phyloP scores from a whole-genome alignment of 2,329 filamentous ascomycete genomes.

The Periconia sp. region DNA sequence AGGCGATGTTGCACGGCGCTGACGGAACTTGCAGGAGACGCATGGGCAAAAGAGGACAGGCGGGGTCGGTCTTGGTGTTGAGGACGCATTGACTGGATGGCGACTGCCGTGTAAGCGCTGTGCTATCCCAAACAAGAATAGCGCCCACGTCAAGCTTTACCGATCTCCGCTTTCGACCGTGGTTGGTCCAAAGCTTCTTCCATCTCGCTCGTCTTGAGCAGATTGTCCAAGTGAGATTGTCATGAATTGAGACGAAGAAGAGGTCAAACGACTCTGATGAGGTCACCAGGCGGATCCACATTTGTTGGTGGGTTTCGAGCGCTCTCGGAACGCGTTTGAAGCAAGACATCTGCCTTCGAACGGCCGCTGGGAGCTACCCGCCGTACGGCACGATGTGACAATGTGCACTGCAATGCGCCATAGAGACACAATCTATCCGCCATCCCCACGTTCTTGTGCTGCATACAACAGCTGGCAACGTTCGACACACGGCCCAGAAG shows the following conservation, averaged over 20 bases:
- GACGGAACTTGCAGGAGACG: conserved; percentile 34
- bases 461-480: neutral
- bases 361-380: too few species aligned
- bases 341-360: neutral
- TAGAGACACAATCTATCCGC: too few species aligned
- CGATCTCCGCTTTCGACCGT: neutral
- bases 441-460: neutral
- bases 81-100: conserved; percentile 19
- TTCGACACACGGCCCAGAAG: neutral
- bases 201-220: neutral
- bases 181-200: conserved; percentile 3
- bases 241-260: neutral
- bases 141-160: conserved; percentile 16
- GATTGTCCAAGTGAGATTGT: neutral
- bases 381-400: too few species aligned
- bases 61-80: conserved; percentile 31
- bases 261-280: neutral
- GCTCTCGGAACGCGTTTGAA: too few species aligned
- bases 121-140: conserved; percentile 15
- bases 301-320: neutral
- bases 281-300: neutral
- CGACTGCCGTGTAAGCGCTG: conserved; percentile 18
- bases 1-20: conserved; percentile 20
- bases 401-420: too few species aligned
- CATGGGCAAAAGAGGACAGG: conserved; percentile 30